Evolutionary conservation across 2,329 filamentous ascomycete genomes (phyloP).

Genomic region (Lecanoromycetidae sp.): DNA sequence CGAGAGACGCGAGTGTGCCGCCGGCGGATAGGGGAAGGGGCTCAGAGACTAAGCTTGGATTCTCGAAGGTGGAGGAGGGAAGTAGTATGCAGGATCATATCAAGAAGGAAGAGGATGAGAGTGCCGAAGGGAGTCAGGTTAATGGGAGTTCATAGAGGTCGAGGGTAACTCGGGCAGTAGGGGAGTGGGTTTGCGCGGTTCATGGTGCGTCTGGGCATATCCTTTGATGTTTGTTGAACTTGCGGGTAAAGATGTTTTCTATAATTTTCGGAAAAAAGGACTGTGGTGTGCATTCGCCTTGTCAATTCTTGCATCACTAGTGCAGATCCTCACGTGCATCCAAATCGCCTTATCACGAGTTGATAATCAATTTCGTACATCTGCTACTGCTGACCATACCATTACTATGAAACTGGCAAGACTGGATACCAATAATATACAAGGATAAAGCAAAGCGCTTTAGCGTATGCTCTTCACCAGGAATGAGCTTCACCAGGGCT

Average conservation of each 20-base stretch:
- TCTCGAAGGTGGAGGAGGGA: conserved; percentile 11
- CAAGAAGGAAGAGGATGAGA: conserved; percentile 14
- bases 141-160: conserved; percentile 11
- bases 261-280: too few species aligned
- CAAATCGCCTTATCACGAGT: too few species aligned
- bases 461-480: too few species aligned
- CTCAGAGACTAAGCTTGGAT: conserved; percentile 12
- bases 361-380: too few species aligned
- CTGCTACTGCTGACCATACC: too few species aligned
- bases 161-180: neutral
- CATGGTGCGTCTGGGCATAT: conserved; percentile 6
- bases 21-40: conserved; percentile 16
- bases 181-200: neutral
- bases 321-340: too few species aligned
- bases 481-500: too few species aligned
- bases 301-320: too few species aligned
- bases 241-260: neutral
- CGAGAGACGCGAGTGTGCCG: conserved; percentile 17
- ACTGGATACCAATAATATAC: too few species aligned
- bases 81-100: conserved; percentile 9
- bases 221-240: neutral
- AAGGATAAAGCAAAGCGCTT: too few species aligned
- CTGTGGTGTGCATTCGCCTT: too few species aligned
- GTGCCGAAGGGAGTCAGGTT: neutral
- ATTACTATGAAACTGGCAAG: too few species aligned